Conservation (phyloP, 2,329 filamentous ascomycete genomes). For the Ophiostoma piceae region DNA sequence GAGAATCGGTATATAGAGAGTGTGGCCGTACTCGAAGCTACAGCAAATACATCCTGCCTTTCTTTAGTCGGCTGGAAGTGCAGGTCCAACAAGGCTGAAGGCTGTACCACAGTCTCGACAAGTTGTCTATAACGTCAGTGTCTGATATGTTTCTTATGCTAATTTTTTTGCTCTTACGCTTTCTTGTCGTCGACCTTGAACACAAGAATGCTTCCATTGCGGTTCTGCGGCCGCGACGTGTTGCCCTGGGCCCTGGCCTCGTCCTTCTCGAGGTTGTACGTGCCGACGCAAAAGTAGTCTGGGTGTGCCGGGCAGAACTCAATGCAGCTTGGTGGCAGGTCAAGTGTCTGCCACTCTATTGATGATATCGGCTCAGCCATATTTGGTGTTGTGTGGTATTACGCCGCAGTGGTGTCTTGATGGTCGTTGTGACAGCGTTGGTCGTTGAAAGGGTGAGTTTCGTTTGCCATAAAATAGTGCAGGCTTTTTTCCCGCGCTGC, state of each 20-base stretch:
- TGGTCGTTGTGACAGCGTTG: background rate
- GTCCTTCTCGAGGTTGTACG: conserved; percentile 66
- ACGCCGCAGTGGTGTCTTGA: background rate
- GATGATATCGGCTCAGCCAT: conserved; percentile 36
- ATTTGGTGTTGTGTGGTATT: background rate
- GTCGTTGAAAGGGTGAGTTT: background rate
- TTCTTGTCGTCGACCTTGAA: conserved; percentile 50
- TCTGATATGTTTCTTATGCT: background rate
- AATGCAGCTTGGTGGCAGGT: conserved; percentile 71
- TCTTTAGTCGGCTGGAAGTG: conserved; percentile 62
- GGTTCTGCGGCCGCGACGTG: conserved; percentile 49
- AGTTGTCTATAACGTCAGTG: conserved; percentile 12
- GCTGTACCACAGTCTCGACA: conserved; percentile 55
- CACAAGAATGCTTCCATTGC: conserved; percentile 69
- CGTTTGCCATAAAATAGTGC: background rate
- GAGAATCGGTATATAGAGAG: conserved; percentile 59
- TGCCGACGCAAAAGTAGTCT: conserved; percentile 71
- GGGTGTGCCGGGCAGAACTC: conserved; percentile 62
- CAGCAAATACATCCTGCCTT: conserved; percentile 55
- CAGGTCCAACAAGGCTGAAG: conserved; percentile 76
- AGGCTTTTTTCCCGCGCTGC: background rate
- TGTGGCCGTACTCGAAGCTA: conserved; percentile 71
- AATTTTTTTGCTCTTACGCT: conserved; percentile 43
- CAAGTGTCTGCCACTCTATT: conserved; percentile 48
- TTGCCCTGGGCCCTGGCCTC: conserved; percentile 30